Conservation (phyloP, 2,329 filamentous ascomycete genomes). For the Fusarium nisikadoi region DNA sequence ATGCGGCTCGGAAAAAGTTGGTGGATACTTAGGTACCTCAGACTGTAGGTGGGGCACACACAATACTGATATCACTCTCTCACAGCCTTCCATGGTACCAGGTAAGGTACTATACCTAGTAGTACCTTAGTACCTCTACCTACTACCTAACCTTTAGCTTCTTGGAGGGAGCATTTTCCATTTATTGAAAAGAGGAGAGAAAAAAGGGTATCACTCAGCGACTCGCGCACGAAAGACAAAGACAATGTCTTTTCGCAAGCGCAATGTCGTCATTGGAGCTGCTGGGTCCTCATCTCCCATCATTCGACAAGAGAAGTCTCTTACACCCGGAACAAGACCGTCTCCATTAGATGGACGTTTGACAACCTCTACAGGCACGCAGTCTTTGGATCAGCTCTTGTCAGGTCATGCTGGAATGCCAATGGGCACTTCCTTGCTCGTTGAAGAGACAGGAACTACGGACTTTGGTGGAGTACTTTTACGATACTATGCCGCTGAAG, state of each 20-base stretch:
- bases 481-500: slow-evolving; percentile 92
- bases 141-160: neutral
- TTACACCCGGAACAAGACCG: slow-evolving; percentile 71
- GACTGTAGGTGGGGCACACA: slow-evolving; percentile 38
- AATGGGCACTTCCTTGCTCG: slow-evolving; percentile 80
- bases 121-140: no score
- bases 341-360: slow-evolving; percentile 88
- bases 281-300: slow-evolving; percentile 35
- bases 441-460: slow-evolving; percentile 92
- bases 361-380: slow-evolving; percentile 91
- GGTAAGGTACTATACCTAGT: no score
- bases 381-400: slow-evolving; percentile 84
- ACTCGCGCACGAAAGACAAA: neutral
- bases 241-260: slow-evolving; percentile 67
- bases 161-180: neutral
- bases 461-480: slow-evolving; percentile 89
- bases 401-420: slow-evolving; percentile 88
- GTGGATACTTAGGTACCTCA: slow-evolving; percentile 19
- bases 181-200: neutral
- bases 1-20: slow-evolving; percentile 34
- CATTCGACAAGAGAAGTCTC: slow-evolving; percentile 50
- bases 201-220: neutral
- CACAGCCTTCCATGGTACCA: neutral
- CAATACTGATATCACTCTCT: neutral
- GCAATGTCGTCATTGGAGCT: slow-evolving; percentile 62